Conservation (phyloP, 495 filamentous ascomycete genomes). For the Neurospora sp. region DNA sequence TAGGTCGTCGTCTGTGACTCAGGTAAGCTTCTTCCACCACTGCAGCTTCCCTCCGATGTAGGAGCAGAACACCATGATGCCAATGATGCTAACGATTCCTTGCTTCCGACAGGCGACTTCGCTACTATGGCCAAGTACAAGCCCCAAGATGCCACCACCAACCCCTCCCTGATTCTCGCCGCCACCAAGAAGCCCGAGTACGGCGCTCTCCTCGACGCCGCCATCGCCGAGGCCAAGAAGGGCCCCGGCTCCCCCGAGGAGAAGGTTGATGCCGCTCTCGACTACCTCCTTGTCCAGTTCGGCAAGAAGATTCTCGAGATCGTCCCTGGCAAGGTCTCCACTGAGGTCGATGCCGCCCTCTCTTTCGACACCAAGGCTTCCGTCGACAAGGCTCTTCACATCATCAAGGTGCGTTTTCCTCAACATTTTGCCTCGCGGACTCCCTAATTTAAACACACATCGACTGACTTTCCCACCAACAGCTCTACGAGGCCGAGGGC, state of each 20-base stretch:
- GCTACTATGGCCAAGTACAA: conserved; percentile 97
- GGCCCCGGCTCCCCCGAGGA: conserved; percentile 56
- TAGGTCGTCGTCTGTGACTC: conserved; percentile 94
- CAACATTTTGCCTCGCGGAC: neutral
- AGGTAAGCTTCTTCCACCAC: conserved; percentile 49
- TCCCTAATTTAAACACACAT: neutral
- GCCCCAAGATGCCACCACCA: conserved; percentile 99
- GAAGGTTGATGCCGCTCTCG: conserved; percentile 73
- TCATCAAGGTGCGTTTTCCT: conserved; percentile 66
- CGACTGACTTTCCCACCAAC: conserved; percentile 1
- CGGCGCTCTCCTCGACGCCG: conserved; percentile 79
- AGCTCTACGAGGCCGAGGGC: conserved; percentile 89
- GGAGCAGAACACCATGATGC: neutral
- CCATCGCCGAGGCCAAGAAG: conserved; percentile 75
- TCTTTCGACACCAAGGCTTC: conserved; percentile 92
- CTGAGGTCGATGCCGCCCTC: conserved; percentile 93
- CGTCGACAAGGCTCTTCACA: conserved; percentile 91
- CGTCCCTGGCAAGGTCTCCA: conserved; percentile 96
- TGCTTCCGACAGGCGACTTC: neutral
- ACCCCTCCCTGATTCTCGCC: conserved; percentile 94
- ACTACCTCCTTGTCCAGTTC: conserved; percentile 94
- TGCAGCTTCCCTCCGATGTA: neutral
- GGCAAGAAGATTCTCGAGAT: conserved; percentile 95
- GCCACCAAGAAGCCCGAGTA: conserved; percentile 98
- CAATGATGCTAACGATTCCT: neutral